Evolutionary conservation across 768 basidiomycete species (phyloP).

Genomic region (Leccinellum albellum): DNA sequence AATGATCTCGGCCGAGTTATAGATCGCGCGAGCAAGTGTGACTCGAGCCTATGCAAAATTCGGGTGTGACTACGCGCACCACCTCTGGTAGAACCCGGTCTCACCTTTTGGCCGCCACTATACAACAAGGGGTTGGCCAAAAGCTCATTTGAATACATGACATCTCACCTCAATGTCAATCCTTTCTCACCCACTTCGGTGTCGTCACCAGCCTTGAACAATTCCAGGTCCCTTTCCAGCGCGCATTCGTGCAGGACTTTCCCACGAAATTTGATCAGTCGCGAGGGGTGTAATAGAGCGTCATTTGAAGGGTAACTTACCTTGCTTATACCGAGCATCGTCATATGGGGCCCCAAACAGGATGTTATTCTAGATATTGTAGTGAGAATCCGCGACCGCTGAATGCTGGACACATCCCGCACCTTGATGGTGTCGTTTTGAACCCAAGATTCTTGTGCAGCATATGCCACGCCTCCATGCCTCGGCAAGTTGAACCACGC

Average conservation of each 20-base stretch:
- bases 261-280: neutral
- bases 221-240: neutral
- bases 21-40: constrained; percentile 1
- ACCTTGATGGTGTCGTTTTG: constrained; percentile 6
- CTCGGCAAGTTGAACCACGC: constrained; percentile 3
- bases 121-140: neutral
- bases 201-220: neutral
- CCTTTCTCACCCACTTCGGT: constrained; percentile 3
- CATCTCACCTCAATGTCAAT: constrained; percentile 2
- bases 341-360: neutral
- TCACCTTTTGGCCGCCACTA: constrained; percentile 2
- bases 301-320: neutral
- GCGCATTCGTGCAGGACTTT: constrained; percentile 1
- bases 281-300: neutral
- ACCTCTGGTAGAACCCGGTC: neutral
- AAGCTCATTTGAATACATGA: neutral
- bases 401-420: neutral
- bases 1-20: neutral
- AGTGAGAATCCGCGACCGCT: neutral
- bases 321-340: neutral
- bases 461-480: neutral
- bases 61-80: neutral
- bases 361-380: neutral
- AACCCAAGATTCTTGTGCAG: constrained; percentile 2
- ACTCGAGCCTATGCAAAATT: neutral